Conservation (phyloP, 306 rosid species). For the Prunus fruticosa region DNA sequence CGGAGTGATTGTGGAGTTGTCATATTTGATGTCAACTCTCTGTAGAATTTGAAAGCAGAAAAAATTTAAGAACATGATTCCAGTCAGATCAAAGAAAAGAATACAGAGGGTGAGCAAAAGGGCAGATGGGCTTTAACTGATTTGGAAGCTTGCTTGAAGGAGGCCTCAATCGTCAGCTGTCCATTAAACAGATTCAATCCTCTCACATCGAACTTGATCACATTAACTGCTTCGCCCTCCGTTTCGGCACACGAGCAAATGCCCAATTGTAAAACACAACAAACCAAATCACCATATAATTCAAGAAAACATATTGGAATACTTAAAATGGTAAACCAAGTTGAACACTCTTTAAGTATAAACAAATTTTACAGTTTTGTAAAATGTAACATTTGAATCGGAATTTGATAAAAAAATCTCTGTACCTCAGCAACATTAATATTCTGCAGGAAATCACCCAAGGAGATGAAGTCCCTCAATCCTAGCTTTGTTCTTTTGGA, state of each 20-base stretch:
- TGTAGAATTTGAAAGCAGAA: constrained; percentile 28
- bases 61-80: background rate
- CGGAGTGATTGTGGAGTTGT: constrained; percentile 65
- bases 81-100: background rate
- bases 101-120: constrained; percentile 11
- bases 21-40: constrained; percentile 71
- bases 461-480: constrained; percentile 74
- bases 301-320: background rate
- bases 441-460: constrained; percentile 72
- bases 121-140: constrained; percentile 48
- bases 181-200: constrained; percentile 71
- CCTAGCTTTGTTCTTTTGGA: constrained; percentile 85
- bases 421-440: constrained; percentile 69
- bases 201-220: constrained; percentile 63
- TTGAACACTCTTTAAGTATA: too few species aligned
- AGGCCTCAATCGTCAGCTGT: constrained; percentile 65
- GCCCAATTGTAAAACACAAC: constrained; percentile 21
- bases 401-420: background rate
- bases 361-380: background rate
- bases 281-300: constrained; percentile 15
- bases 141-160: constrained; percentile 68
- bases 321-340: too few species aligned
- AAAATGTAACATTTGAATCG: background rate
- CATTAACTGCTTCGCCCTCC: constrained; percentile 91
- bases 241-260: constrained; percentile 25